Conservation (phyloP, 169 alveolate genomes). For the Theileria luwenshuni region DNA sequence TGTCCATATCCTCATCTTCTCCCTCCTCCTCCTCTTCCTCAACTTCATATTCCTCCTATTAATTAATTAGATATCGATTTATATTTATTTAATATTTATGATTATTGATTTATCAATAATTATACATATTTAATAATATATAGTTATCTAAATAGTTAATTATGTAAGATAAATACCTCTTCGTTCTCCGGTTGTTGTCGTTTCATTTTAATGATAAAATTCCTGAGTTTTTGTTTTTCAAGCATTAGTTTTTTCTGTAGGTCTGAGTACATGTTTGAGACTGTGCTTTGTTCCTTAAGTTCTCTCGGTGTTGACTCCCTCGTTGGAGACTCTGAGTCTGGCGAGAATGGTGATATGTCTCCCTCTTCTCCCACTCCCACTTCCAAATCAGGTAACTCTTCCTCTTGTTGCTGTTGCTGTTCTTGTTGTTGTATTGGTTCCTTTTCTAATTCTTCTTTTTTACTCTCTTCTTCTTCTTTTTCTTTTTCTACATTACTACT, state of each 20-base stretch:
- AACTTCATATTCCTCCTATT: slow-evolving; percentile 8
- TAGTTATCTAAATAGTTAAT: too few species aligned
- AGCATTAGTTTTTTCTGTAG: slow-evolving; percentile 67
- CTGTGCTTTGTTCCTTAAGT: not conserved
- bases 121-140: too few species aligned
- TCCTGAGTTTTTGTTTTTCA: slow-evolving; percentile 73
- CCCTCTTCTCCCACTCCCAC: not conserved
- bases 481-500: not conserved
- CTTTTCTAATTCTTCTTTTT: not conserved
- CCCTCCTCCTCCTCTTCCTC: slow-evolving; percentile 28
- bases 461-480: not conserved
- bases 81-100: not conserved
- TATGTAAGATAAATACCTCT: too few species aligned
- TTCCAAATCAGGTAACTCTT: not conserved
- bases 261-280: slow-evolving; percentile 19
- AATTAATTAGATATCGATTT: not conserved
- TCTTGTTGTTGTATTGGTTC: not conserved
- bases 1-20: slow-evolving; percentile 68
- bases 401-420: slow-evolving; percentile 4
- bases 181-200: slow-evolving; percentile 61
- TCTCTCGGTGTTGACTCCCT: not conserved
- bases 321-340: not conserved
- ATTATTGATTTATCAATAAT: too few species aligned
- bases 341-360: slow-evolving; percentile 11
- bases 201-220: slow-evolving; percentile 69